These are phyloP conservation scores for Glycine latifolia DNA, from an alignment of 306 rosid species.

Conservation along the genomic window DNA sequence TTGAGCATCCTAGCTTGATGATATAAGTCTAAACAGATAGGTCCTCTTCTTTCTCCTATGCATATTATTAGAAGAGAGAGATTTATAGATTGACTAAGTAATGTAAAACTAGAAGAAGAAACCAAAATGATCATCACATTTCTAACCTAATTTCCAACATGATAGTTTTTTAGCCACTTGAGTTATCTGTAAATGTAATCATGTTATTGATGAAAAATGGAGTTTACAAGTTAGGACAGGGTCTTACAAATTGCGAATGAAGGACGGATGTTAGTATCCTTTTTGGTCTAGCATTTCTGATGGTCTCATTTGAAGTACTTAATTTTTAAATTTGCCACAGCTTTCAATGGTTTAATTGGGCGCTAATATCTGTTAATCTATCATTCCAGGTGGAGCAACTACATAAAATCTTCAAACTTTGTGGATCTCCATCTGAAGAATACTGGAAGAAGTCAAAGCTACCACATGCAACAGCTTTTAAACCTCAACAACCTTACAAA, in stretches of 20 bases:
- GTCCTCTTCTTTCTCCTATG: slow-evolving; percentile 6
- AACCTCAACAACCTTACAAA: slow-evolving; percentile 85
- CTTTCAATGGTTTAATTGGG: slow-evolving; percentile 36
- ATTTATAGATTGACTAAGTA: slow-evolving; percentile 24
- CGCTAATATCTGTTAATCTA: slow-evolving; percentile 38
- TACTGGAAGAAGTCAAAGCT: slow-evolving; percentile 85
- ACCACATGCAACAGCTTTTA: slow-evolving; percentile 82
- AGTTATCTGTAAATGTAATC: slow-evolving; percentile 28
- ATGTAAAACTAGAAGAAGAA: slow-evolving; percentile 23
- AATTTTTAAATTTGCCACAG: slow-evolving; percentile 17
- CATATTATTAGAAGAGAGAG: slow-evolving; percentile 35
- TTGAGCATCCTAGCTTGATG: not conserved
- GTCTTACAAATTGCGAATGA: slow-evolving; percentile 10
- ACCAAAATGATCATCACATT: slow-evolving; percentile 10
- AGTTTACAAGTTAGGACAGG: slow-evolving; percentile 27
- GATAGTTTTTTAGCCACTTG: slow-evolving; percentile 40
- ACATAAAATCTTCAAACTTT: slow-evolving; percentile 92
- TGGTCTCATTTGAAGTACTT: slow-evolving; percentile 27
- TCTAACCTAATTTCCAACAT: slow-evolving; percentile 28
- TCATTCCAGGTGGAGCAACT: slow-evolving; percentile 84
- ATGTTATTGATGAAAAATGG: slow-evolving; percentile 33
- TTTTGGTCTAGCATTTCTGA: slow-evolving; percentile 16
- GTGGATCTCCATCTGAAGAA: slow-evolving; percentile 92
- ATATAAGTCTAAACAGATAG: slow-evolving; percentile 18
- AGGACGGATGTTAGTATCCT: slow-evolving; percentile 5